Evolutionary conservation across 495 filamentous ascomycete species (phyloP), one percentile per base, ranked within the genome.

Genomic region (Platismatia glauca): DNA sequence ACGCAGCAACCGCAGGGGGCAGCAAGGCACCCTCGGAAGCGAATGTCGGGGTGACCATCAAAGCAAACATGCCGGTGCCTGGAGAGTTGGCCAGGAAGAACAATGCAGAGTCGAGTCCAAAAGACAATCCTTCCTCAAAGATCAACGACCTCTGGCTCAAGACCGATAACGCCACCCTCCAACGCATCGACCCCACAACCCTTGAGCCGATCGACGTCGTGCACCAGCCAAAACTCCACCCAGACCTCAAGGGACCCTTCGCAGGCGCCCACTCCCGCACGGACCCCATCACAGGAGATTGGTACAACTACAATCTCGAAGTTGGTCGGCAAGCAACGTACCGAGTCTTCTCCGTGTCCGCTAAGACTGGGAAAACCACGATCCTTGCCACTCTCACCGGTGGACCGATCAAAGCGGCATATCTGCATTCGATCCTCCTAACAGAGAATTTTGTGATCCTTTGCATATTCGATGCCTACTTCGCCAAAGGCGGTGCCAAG

Each of bases 271-370:
- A 92, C 69, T 81, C 87, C 8, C 82, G 84, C n/a, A 76, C 78
- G 0, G 87, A 91, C 65, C 88, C 87, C 0, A 66, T 76, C 0
- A 91, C 86, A 0, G 89, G 89, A 3, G 88, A 91, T 64, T 69
- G 88, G n/a, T 89, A 81, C 75, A 92, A 91, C 69, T 90, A 79
- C 75, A 92, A 92, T 69, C 80, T 90, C 39, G 68, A 77, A 2
- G 50, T 84, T 7, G 79, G 77, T 13, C 58, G 56, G 18, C 67
- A 64, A 0, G 64, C 75, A 7, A 81, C 79, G 0, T 94, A 91
- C 66, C 83, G 86, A 3, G 68, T 91, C 34, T 92, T 91, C 70
- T 69, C 73, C 7, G 80, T 84, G 18, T 84, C 76, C 9, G 80
- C 80, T 0, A 68, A 79, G 0, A 87, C 81, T 0, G 88, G 86